phyloP scores from a whole-genome alignment of 306 rosid genomes.

The Herpetospermum pedunculosum region DNA sequence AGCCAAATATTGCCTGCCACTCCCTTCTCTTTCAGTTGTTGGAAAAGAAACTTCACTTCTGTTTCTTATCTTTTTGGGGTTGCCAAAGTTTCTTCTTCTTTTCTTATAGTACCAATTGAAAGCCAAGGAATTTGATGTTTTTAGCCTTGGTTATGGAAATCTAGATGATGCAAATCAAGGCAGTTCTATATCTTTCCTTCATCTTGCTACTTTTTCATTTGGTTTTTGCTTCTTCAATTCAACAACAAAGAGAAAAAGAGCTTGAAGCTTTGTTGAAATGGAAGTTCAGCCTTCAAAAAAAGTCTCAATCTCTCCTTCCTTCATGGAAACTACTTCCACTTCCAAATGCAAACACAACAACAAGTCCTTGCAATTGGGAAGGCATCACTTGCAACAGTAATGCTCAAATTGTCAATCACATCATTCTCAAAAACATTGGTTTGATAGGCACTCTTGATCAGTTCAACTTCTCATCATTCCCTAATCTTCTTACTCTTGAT shows the following conservation, averaged over 20 bases:
- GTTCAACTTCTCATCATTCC: slow-evolving; percentile 11
- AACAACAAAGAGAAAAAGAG: not conserved
- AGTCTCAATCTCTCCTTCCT: slow-evolving; percentile 8
- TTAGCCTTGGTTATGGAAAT: not conserved
- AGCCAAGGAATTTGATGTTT: too few species aligned
- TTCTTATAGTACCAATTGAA: not conserved
- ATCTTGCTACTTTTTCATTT: slow-evolving; percentile 4
- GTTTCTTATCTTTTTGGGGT: not conserved
- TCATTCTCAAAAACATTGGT: not conserved
- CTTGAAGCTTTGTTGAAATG: slow-evolving; percentile 12
- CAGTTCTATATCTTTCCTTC: not conserved
- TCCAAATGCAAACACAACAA: not conserved
- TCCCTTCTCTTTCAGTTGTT: not conserved
- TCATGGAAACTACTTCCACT: slow-evolving; percentile 8
- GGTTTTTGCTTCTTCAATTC: not conserved
- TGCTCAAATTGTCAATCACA: not conserved
- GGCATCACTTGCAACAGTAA: slow-evolving; percentile 11
- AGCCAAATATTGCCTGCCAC: not conserved
- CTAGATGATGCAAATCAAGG: not conserved
- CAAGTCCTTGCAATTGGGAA: slow-evolving; percentile 13
- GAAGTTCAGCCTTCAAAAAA: slow-evolving; percentile 7
- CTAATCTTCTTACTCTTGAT: slow-evolving; percentile 6
- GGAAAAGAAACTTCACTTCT: not conserved
- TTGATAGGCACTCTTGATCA: not conserved
- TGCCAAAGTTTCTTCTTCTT: not conserved